phyloP scores from a whole-genome alignment of 192 early-diverging fungal genomes.

The Mortierella antarctica region DNA sequence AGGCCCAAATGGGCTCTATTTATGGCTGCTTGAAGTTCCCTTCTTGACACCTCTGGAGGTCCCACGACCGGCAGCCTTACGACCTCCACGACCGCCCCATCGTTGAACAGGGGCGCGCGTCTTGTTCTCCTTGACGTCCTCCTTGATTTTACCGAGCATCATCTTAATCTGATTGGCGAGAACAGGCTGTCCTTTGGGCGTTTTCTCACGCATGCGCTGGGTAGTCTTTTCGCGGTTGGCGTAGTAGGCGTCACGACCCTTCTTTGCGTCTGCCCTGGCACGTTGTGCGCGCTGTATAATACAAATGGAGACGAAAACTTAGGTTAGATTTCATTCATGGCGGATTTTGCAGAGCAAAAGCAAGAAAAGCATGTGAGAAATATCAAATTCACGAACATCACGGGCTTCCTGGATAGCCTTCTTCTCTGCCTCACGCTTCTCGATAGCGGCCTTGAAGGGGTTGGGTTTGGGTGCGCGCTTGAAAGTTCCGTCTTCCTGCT shows the following conservation, averaged over 20 bases:
- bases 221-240: constrained; percentile 46
- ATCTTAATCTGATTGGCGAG: constrained; percentile 53
- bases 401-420: constrained; percentile 51
- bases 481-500: constrained; percentile 45
- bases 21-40: constrained; percentile 21
- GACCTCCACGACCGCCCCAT: constrained; percentile 45
- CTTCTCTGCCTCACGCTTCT: constrained; percentile 52
- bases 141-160: constrained; percentile 54
- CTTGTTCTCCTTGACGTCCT: constrained; percentile 46
- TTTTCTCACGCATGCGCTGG: constrained; percentile 38
- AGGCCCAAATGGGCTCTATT: too few species aligned
- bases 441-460: constrained; percentile 50
- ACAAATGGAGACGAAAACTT: background rate
- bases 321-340: background rate
- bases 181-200: constrained; percentile 38
- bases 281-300: constrained; percentile 29
- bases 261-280: constrained; percentile 41
- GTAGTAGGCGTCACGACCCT: constrained; percentile 52
- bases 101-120: constrained; percentile 38
- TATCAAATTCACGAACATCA: constrained; percentile 18
- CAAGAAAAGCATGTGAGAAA: background rate
- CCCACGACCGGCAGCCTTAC: constrained; percentile 35
- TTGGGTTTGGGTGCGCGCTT: constrained; percentile 47
- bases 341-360: background rate
- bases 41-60: constrained; percentile 32